A percentile compares a stretch with the other conserved stretches of the same genome.
phyloP scores from a whole-genome alignment of 495 filamentous ascomycete species.

The Talaromyces trachyspermus region DNA sequence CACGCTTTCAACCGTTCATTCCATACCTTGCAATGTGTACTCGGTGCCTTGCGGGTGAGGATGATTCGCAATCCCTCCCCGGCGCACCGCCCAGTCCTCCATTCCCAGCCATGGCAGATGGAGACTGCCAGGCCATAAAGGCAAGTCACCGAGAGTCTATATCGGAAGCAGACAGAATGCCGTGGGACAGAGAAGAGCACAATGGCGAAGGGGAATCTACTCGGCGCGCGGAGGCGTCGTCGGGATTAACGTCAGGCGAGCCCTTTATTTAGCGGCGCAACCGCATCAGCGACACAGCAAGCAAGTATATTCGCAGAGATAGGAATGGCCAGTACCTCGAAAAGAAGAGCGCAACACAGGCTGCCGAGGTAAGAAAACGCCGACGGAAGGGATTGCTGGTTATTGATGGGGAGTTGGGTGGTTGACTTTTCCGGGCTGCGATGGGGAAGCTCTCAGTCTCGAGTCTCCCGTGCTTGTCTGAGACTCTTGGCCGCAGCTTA shows the following conservation, averaged over 20 bases:
- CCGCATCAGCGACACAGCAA: too few species aligned
- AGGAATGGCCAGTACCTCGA: too few species aligned
- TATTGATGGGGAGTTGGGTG: neutral
- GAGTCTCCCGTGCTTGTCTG: neutral
- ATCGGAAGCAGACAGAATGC: too few species aligned
- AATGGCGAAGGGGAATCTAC: neutral
- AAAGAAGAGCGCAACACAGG: slow-evolving; percentile 3
- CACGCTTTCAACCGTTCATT: neutral
- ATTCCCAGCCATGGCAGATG: slow-evolving; percentile 57
- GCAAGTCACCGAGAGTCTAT: neutral
- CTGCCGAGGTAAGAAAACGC: neutral
- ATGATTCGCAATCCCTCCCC: slow-evolving; percentile 44
- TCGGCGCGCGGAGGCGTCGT: too few species aligned
- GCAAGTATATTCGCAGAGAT: too few species aligned
- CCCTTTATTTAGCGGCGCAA: too few species aligned
- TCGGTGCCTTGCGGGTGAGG: slow-evolving; percentile 80
- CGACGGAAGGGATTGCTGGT: neutral
- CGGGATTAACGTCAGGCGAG: too few species aligned
- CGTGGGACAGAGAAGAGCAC: too few species aligned
- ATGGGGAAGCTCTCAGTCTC: slow-evolving; percentile 4
- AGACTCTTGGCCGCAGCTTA: too few species aligned
- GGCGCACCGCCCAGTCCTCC: slow-evolving; percentile 46
- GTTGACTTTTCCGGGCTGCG: neutral
- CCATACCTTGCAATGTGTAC: slow-evolving; percentile 89
- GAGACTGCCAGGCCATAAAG: slow-evolving; percentile 56